These are phyloP conservation scores for Candida montana DNA, from an alignment of 805 yeast species.

Conservation along the genomic window DNA sequence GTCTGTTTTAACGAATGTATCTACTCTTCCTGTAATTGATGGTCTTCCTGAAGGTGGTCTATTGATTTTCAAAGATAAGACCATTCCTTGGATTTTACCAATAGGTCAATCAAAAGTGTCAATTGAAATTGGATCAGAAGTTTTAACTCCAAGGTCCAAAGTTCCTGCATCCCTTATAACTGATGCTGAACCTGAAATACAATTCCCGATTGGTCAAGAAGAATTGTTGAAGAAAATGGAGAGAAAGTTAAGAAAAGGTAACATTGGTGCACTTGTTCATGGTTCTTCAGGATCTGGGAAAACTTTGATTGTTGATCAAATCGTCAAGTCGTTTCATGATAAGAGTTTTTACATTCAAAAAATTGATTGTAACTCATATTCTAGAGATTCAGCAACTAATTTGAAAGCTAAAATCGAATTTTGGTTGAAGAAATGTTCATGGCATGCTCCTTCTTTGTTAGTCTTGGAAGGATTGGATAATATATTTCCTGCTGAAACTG, in stretches of 20 bases:
- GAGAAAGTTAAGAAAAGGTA: constrained; percentile 38
- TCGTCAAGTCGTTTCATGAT: constrained; percentile 32
- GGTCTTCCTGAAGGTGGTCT: constrained; percentile 56
- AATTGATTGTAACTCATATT: constrained; percentile 48
- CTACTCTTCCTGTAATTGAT: constrained; percentile 48
- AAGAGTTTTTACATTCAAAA: constrained; percentile 42
- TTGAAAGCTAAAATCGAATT: constrained; percentile 39
- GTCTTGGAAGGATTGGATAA: constrained; percentile 76
- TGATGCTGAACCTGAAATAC: not conserved
- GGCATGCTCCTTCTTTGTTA: constrained; percentile 75
- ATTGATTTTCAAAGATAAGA: constrained; percentile 38
- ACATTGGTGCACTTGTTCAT: constrained; percentile 53
- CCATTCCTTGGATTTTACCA: constrained; percentile 37
- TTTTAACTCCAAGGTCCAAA: constrained; percentile 21
- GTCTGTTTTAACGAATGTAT: constrained; percentile 43
- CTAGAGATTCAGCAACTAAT: constrained; percentile 48
- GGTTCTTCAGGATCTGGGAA: constrained; percentile 87
- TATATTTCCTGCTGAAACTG: constrained; percentile 57
- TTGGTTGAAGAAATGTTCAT: constrained; percentile 49
- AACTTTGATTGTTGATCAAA: constrained; percentile 43
- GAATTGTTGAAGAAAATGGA: constrained; percentile 34
- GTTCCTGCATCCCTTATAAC: constrained; percentile 11
- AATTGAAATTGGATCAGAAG: constrained; percentile 47
- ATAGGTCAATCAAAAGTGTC: constrained; percentile 29
- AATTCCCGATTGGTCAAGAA: constrained; percentile 54